These are phyloP conservation scores for Phytophthora pinifolia DNA, from an alignment of 352 stramenopile species.

Conservation along the genomic window DNA sequence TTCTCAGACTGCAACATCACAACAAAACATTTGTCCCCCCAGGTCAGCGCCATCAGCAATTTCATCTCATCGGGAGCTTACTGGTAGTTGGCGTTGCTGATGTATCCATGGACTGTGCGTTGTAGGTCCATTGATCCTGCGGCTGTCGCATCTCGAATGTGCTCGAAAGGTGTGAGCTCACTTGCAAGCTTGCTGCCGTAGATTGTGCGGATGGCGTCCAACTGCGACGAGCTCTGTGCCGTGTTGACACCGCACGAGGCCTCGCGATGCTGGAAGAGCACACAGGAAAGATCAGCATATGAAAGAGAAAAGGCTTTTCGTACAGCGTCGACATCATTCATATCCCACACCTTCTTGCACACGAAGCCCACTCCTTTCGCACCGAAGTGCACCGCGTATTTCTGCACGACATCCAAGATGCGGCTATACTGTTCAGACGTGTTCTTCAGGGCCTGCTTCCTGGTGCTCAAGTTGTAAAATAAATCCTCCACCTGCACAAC, in stretches of 20 bases:
- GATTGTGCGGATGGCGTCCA: slow-evolving; percentile 75
- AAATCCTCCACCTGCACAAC: slow-evolving; percentile 92
- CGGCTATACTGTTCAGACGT: slow-evolving; percentile 93
- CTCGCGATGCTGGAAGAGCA: slow-evolving; percentile 59
- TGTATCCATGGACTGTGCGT: slow-evolving; percentile 45
- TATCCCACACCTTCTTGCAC: slow-evolving; percentile 88
- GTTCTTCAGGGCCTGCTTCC: slow-evolving; percentile 92
- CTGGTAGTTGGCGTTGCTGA: slow-evolving; percentile 91
- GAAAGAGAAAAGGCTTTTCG: neutral
- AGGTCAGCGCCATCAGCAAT: neutral
- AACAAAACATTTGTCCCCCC: neutral
- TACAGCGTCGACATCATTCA: neutral
- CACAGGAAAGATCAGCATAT: neutral
- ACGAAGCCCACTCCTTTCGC: slow-evolving; percentile 91
- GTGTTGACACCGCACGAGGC: slow-evolving; percentile 82
- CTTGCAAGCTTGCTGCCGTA: slow-evolving; percentile 71
- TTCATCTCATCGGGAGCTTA: slow-evolving; percentile 24
- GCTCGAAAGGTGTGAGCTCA: slow-evolving; percentile 59
- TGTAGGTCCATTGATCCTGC: slow-evolving; percentile 42
- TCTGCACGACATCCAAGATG: slow-evolving; percentile 95
- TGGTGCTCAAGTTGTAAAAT: slow-evolving; percentile 98
- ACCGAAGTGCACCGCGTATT: slow-evolving; percentile 95
- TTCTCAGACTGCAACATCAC: slow-evolving; percentile 58
- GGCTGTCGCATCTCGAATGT: slow-evolving; percentile 29
- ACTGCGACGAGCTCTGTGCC: slow-evolving; percentile 52